phyloP scores from a whole-genome alignment of 176 grass and related monocot species.

The Zoysia japonica region DNA sequence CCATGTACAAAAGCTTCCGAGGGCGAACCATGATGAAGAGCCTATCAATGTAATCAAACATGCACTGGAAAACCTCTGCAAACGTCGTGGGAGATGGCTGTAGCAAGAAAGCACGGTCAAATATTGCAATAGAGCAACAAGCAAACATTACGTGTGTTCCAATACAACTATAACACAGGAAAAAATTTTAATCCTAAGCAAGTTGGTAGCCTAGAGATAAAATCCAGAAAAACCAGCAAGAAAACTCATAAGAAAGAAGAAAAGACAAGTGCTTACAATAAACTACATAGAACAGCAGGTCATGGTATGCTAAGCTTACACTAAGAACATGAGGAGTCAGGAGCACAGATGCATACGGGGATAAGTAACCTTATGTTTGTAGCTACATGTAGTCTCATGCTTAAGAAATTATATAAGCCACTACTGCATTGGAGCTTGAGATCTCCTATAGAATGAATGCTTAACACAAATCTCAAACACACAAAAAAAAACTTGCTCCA shows the following conservation, averaged over 20 bases:
- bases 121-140: not conserved
- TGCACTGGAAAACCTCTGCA: slow-evolving; percentile 90
- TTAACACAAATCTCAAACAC: not conserved
- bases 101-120: slow-evolving; percentile 6
- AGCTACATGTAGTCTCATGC: not conserved
- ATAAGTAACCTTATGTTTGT: not conserved
- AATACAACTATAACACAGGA: no score
- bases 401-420: not conserved
- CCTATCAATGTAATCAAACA: slow-evolving; percentile 98
- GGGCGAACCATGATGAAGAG: slow-evolving; percentile 97
- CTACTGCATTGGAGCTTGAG: not conserved
- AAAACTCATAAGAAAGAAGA: not conserved
- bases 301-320: not conserved
- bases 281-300: not conserved
- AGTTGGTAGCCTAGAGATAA: no score
- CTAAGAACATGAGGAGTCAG: not conserved
- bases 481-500: not conserved
- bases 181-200: no score
- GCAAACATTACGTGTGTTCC: not conserved
- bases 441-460: not conserved
- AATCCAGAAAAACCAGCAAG: no score
- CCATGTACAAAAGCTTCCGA: slow-evolving; percentile 93
- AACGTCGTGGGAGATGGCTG: slow-evolving; percentile 93
- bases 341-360: not conserved
- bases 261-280: slow-evolving; percentile 2